Conservation (phyloP, 305 asterid species). For the Lippia alba region DNA sequence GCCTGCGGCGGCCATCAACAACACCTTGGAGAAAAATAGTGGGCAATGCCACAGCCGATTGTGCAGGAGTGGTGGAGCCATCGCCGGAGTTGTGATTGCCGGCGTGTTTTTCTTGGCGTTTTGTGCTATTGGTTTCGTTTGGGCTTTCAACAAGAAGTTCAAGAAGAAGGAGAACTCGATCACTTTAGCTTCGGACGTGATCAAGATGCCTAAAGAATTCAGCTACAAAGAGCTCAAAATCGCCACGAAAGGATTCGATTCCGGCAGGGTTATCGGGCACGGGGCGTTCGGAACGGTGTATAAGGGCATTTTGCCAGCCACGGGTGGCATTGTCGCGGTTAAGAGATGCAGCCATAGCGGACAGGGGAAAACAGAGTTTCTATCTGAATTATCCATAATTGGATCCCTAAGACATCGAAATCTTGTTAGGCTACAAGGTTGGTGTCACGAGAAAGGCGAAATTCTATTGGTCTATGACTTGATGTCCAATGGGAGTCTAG, state of each 20-base stretch:
- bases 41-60: slow-evolving; percentile 62
- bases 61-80: slow-evolving; percentile 69
- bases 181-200: slow-evolving; percentile 61
- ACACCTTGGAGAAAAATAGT: slow-evolving; percentile 35
- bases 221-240: slow-evolving; percentile 71
- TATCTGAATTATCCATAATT: slow-evolving; percentile 81
- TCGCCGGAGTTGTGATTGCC: slow-evolving; percentile 85
- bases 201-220: slow-evolving; percentile 90
- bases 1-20: slow-evolving; percentile 40
- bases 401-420: slow-evolving; percentile 89
- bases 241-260: slow-evolving; percentile 75
- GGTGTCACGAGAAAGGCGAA: slow-evolving; percentile 95
- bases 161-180: slow-evolving; percentile 43
- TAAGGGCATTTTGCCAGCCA: slow-evolving; percentile 59
- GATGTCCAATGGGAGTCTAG: slow-evolving; percentile 92
- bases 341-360: slow-evolving; percentile 87
- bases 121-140: slow-evolving; percentile 54
- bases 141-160: slow-evolving; percentile 70
- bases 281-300: slow-evolving; percentile 95
- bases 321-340: slow-evolving; percentile 76
- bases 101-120: slow-evolving; percentile 76
- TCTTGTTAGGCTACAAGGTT: slow-evolving; percentile 82
- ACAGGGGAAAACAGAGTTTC: slow-evolving; percentile 84
- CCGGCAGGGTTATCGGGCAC: slow-evolving; percentile 62
- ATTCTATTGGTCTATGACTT: slow-evolving; percentile 76